Evolutionary conservation across 495 filamentous ascomycete species (phyloP), one percentile per base, ranked within the genome.

Genomic region (Acidomyces sp.): DNA sequence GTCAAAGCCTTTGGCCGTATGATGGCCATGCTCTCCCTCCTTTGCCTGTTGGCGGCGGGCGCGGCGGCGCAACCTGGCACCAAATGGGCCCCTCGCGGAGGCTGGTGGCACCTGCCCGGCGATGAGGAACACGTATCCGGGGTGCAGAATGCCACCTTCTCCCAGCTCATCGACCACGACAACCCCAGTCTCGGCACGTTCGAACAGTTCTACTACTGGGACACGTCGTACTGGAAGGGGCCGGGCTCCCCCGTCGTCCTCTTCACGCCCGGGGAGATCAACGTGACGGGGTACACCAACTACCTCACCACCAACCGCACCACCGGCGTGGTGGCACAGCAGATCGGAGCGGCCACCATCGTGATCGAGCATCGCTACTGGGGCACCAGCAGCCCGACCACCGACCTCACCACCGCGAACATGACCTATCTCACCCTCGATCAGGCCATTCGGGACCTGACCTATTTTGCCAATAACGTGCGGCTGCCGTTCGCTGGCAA

Each of bases 301-400:
- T 75, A 71, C 42, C 38, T 73, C 9, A 66, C 60, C 34, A 74
- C 70, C 46, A 51, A 53, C 16, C 64, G 66, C 6, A 51, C 75
- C 12, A 62, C 69, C 10, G 74, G 74, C 34, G 46, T 60, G 1
- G 64, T 65, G 34, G 73, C 71, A 4, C 56, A 71, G 52, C 63
- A 67, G 40, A 65, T 72, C 19, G 64, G 70, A 34, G 74, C 65
- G 29, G 74, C 73, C 11, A 68, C 70, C 10, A 42, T 78, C 28
- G 55, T 77, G 38, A 42, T 77, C 32, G 74, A 78, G 58, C 74
- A 71, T 68, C 64, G 74, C 18, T 77, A 75, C 55, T 78, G 70
- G 69, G 74, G 74, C 27, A 60, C 62, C 38, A 77, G 72, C 5
- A 75, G 74, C 1, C 77, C 77, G 1, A 79, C 67, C 47, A 54